A percentile compares a stretch with the other conserved stretches of the same genome.
phyloP scores from a whole-genome alignment of 163 green algal species.

The Scenedesmus sp. region DNA sequence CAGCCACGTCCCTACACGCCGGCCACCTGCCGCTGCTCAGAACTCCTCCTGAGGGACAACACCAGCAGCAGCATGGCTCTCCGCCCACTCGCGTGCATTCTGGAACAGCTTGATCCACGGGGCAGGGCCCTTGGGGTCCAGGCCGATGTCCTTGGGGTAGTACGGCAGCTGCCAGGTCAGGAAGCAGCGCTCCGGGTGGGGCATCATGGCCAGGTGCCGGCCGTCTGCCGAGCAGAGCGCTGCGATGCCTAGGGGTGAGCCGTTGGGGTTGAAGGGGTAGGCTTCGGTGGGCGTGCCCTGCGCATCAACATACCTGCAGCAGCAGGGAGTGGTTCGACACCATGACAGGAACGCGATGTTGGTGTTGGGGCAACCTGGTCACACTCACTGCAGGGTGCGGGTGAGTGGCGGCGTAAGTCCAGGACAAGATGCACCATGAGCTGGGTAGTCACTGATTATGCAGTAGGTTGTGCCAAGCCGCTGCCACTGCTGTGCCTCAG shows the following conservation, averaged over 20 bases:
- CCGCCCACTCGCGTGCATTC: conserved; percentile 91
- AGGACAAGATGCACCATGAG: no score
- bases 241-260: conserved; percentile 94
- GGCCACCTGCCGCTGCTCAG: not conserved
- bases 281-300: conserved; percentile 79
- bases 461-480: not conserved
- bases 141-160: conserved; percentile 67
- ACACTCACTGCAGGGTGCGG: no score
- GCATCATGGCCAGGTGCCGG: conserved; percentile 99
- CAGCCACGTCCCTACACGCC: not conserved
- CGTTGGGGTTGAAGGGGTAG: conserved; percentile 99
- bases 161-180: conserved; percentile 96
- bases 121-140: conserved; percentile 83
- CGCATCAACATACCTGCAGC: conserved; percentile 86
- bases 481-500: conserved; percentile 30
- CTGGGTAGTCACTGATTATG: not conserved
- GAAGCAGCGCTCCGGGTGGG: conserved; percentile 98
- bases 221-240: conserved; percentile 93
- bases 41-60: conserved; percentile 23
- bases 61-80: conserved; percentile 24
- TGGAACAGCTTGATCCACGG: conserved; percentile 99
- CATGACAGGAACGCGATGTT: no score
- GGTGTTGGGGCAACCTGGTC: no score
- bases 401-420: no score
- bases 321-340: no score